Conservation (phyloP, 805 yeast species). For the Cyberlindnera samutprakarnensis region DNA sequence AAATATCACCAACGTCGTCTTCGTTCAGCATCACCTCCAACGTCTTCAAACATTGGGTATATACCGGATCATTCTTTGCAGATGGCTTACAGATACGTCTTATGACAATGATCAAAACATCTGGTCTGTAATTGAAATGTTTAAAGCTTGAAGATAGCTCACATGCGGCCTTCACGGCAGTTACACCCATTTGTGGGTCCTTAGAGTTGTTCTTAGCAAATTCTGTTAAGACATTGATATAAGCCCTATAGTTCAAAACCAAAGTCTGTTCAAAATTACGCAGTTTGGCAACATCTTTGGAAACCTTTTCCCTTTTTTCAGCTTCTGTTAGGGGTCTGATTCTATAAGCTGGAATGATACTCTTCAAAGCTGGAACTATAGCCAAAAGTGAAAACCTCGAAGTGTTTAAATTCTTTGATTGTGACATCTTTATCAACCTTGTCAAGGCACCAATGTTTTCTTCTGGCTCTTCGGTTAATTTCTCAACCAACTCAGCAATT, state of each 20-base stretch:
- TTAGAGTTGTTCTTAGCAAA: conserved; percentile 32
- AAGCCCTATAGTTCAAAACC: conserved; percentile 60
- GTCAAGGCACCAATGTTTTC: conserved; percentile 62
- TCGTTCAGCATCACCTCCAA: conserved; percentile 66
- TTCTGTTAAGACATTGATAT: conserved; percentile 47
- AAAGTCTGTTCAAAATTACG: conserved; percentile 78
- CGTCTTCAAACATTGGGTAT: conserved; percentile 51
- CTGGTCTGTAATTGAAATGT: conserved; percentile 77
- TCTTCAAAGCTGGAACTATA: conserved; percentile 75
- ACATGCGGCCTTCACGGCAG: conserved; percentile 73
- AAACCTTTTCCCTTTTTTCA: conserved; percentile 75
- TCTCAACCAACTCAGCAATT: conserved; percentile 73
- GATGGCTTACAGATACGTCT: conserved; percentile 62
- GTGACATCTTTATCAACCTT: conserved; percentile 63
- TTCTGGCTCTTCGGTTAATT: conserved; percentile 81
- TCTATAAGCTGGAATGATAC: conserved; percentile 80
- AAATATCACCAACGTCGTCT: conserved; percentile 77
- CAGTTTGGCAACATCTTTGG: conserved; percentile 71
- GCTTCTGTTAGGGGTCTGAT: conserved; percentile 76
- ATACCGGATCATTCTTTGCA: conserved; percentile 35
- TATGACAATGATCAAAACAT: conserved; percentile 57
- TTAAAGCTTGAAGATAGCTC: conserved; percentile 63
- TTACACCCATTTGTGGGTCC: conserved; percentile 35
- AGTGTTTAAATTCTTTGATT: conserved; percentile 57
- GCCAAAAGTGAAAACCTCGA: conserved; percentile 70